Conservation (phyloP, 78 protist species). For the Speleostelium caveatum region DNA sequence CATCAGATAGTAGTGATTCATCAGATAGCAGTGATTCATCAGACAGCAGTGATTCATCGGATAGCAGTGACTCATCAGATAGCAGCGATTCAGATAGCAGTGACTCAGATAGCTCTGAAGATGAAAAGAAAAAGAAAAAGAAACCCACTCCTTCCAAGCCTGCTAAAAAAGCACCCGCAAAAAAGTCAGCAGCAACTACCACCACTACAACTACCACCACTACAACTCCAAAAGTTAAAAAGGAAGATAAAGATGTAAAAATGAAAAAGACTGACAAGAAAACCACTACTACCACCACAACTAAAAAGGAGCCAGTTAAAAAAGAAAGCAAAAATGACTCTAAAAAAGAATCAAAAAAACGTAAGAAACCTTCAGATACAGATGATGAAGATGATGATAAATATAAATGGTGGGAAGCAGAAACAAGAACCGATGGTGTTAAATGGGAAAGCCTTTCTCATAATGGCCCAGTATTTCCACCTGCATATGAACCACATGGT, state of each 20-base stretch:
- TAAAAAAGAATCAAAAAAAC: neutral
- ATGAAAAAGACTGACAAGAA: neutral
- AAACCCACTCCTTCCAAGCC: neutral
- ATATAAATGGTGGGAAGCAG: conserved; percentile 52
- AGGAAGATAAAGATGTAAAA: neutral
- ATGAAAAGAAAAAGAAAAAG: conserved; percentile 23
- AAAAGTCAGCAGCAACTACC: conserved; percentile 14
- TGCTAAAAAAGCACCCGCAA: conserved; percentile 39
- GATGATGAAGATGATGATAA: conserved; percentile 39
- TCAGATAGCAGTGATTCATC: conserved; percentile 10
- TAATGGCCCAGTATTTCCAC: conserved; percentile 95
- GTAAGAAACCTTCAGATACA: neutral
- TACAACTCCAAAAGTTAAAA: conserved; percentile 20
- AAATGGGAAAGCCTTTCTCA: conserved; percentile 93
- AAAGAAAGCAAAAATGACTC: neutral
- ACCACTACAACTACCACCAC: conserved; percentile 17
- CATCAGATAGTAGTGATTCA: neutral
- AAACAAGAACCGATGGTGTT: conserved; percentile 4
- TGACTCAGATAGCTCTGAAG: conserved; percentile 7
- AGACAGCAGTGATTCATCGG: conserved; percentile 9
- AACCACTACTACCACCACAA: neutral
- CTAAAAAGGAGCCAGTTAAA: neutral
- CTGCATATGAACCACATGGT: conserved; percentile 92
- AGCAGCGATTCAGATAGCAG: neutral
- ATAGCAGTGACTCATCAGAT: conserved; percentile 11